Evolutionary conservation across 2,329 filamentous ascomycete genomes (phyloP), one percentile per base, ranked within the genome.

Genomic region (Fusarium kyushuense): DNA sequence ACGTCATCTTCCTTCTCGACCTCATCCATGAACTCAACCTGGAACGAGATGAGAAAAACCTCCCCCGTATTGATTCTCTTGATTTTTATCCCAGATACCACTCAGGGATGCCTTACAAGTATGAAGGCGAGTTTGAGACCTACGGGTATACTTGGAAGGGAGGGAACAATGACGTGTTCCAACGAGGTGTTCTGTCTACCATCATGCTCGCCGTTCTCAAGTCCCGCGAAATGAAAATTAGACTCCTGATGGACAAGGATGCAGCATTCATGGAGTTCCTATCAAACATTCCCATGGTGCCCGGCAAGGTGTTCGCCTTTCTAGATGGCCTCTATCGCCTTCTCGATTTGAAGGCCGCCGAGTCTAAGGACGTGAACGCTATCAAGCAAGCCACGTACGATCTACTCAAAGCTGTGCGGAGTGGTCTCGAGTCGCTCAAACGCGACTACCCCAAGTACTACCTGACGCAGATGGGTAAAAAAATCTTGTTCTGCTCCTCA

Each of bases 11-110:
- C 13, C 54, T 81, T 0, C 65, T 81, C 2, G 78, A 81, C 51
- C 58, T 80, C 4, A 78, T 81, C 21, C 54, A 76, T 32, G 78
- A 80, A 42, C 65, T 81, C 42, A 81, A 81, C 42, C 9, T 35
- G 14, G 41, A 65, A 4, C 74, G 79, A 1, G 23, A 52, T 4
- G 14, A 48, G 13, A 4, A 51, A 4, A 33, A 30, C 0, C 25
- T 60, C 5, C 57, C 74, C 1, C 25, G 43, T 0, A 75, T 81
- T 21, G 36, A 62, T 5, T 63, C 60, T 0, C 65, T 81, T 3
- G 79, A 81, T 27, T 79, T 80, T 38, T 76, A 71, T n/a, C 79
- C 79, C 0, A 40, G 67, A 3, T 80, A 74, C 40, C 69, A 80
- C 38, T 27, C 54, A 0, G 77, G 78, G 0, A 75, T 72, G 40